phyloP scores from a whole-genome alignment of 257 asterid genomes.

The Nicotiana noctiflora region DNA sequence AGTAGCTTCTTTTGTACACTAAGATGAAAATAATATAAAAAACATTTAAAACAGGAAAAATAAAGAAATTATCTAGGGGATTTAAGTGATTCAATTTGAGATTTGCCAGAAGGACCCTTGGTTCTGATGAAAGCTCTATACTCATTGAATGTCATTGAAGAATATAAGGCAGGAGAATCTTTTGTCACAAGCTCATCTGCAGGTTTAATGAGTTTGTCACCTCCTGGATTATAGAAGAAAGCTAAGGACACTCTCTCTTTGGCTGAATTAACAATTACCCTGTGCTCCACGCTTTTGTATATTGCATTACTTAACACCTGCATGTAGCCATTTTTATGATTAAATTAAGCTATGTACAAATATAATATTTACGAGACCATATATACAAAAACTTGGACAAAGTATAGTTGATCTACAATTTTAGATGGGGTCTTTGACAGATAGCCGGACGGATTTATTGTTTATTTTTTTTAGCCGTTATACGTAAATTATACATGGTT shows the following conservation, averaged over 20 bases:
- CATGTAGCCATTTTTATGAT: neutral
- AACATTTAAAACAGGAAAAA: neutral
- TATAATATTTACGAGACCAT: neutral
- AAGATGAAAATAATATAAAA: neutral
- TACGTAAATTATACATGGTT: too few species aligned
- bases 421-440: too few species aligned
- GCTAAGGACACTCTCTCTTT: conserved; percentile 34
- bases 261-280: conserved; percentile 30
- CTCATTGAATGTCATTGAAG: conserved; percentile 26
- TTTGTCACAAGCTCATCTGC: conserved; percentile 22
- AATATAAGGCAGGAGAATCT: conserved; percentile 24
- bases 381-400: neutral
- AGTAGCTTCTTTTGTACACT: neutral
- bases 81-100: conserved; percentile 26
- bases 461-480: too few species aligned
- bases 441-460: too few species aligned
- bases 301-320: conserved; percentile 30
- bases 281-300: conserved; percentile 41
- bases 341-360: neutral
- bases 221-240: conserved; percentile 34
- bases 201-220: conserved; percentile 23
- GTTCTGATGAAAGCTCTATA: conserved; percentile 32
- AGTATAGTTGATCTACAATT: neutral
- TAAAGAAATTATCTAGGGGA: conserved; percentile 12
- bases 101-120: conserved; percentile 31